A percentile compares a stretch with the other conserved stretches of the same genome.
Conservation (phyloP, 768 basidiomycete genomes). For the Suillus fuscotomentosus region DNA sequence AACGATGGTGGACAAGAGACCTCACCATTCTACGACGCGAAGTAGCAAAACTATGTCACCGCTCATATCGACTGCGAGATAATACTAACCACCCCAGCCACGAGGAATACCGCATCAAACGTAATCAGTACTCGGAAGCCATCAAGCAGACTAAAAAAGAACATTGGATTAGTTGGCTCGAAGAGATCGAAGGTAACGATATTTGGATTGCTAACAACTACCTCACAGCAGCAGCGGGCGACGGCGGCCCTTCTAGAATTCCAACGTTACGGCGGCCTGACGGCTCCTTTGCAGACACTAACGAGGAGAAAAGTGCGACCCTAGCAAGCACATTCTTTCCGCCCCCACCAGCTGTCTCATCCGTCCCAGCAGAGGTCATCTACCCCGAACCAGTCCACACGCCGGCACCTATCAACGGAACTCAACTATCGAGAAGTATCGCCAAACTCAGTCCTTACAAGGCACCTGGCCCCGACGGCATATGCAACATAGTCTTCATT, state of each 20-base stretch:
- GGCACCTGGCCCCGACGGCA: conserved; percentile 24
- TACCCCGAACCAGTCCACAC: background rate
- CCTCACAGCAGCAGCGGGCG: background rate
- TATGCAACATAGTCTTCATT: conserved; percentile 20
- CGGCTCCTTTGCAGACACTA: background rate
- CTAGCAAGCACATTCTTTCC: background rate
- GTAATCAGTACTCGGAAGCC: conserved; percentile 10
- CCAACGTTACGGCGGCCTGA: background rate
- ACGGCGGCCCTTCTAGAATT: conserved; percentile 5
- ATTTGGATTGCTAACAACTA: conserved; percentile 20
- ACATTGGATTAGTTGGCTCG: conserved; percentile 20
- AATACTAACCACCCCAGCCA: conserved; percentile 6
- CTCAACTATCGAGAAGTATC: conserved; percentile 6
- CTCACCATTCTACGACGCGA: background rate
- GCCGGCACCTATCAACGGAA: background rate
- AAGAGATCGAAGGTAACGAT: conserved; percentile 7
- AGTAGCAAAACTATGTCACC: background rate
- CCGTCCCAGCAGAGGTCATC: background rate
- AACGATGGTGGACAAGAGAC: background rate
- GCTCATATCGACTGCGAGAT: background rate
- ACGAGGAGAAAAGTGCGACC: background rate
- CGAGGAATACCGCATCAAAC: background rate
- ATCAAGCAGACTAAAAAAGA: conserved; percentile 15
- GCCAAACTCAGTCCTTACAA: conserved; percentile 13
- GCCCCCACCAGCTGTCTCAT: background rate